phyloP scores from a whole-genome alignment of 176 grass and related monocot species.

The Echinochloa phyllopogon region DNA sequence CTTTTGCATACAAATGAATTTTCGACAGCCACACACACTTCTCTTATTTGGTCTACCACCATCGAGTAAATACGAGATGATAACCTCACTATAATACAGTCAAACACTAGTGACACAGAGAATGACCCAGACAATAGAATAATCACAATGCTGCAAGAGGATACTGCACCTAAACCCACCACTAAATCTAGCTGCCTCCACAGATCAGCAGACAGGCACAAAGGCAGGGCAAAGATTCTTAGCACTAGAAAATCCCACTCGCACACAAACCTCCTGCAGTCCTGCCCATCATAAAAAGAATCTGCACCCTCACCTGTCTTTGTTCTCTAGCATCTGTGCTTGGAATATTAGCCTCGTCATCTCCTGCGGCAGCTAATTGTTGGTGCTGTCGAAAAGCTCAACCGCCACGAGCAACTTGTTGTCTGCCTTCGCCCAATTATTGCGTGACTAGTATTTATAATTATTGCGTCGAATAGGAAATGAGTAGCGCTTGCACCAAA shows the following conservation, averaged over 20 bases:
- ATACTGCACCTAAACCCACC: slow-evolving; percentile 9
- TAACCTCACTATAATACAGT: background rate
- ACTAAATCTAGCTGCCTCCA: background rate
- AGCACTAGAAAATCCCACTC: slow-evolving; percentile 5
- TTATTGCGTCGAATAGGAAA: too few relatives aligned
- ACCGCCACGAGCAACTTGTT: background rate
- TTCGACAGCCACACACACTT: too few relatives aligned
- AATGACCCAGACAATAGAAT: slow-evolving; percentile 1
- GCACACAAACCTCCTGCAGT: background rate
- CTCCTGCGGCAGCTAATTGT: background rate
- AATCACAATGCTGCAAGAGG: background rate
- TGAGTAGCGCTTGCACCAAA: too few relatives aligned
- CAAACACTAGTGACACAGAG: background rate
- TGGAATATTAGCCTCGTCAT: slow-evolving; percentile 6
- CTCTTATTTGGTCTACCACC: too few relatives aligned
- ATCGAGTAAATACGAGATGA: background rate
- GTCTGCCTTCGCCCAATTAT: too few relatives aligned
- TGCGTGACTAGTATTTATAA: too few relatives aligned
- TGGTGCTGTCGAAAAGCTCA: background rate
- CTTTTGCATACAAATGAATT: background rate
- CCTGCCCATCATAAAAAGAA: background rate
- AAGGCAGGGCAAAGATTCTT: slow-evolving; percentile 25
- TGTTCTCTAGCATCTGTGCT: slow-evolving; percentile 17
- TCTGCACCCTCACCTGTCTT: background rate
- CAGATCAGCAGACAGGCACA: background rate